These are phyloP conservation scores for Emmonsiellopsis sp. DNA, from an alignment of 2,329 filamentous ascomycete genomes.

Conservation along the genomic window DNA sequence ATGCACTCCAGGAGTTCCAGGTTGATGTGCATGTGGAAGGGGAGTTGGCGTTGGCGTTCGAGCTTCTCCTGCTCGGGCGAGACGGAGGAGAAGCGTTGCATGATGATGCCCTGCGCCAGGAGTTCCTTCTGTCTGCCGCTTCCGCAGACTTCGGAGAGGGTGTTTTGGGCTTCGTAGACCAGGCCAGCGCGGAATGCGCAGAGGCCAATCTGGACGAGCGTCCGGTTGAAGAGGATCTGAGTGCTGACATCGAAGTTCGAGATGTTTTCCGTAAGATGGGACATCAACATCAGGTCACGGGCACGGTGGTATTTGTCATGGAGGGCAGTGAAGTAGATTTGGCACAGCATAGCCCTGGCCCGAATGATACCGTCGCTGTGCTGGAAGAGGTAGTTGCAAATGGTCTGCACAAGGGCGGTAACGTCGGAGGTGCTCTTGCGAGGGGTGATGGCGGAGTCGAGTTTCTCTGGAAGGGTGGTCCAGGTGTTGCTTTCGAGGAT, in stretches of 20 bases:
- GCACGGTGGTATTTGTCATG: conserved; percentile 98
- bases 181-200: conserved; percentile 96
- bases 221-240: conserved; percentile 98
- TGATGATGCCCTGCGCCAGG: conserved; percentile 94
- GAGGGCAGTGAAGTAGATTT: conserved; percentile 95
- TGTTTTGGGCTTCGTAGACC: conserved; percentile 95
- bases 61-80: conserved; percentile 95
- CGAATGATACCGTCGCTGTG: conserved; percentile 93
- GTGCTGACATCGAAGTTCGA: conserved; percentile 92
- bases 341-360: conserved; percentile 92
- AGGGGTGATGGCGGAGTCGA: conserved; percentile 74
- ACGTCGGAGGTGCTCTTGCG: conserved; percentile 59
- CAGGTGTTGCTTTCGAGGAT: conserved; percentile 92
- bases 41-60: conserved; percentile 92
- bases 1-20: conserved; percentile 95
- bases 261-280: conserved; percentile 95
- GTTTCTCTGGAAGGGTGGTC: conserved; percentile 61
- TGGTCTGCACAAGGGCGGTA: conserved; percentile 62
- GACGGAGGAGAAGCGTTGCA: conserved; percentile 92
- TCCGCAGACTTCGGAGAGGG: conserved; percentile 94
- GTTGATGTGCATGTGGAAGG: conserved; percentile 99
- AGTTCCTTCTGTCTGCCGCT: conserved; percentile 97
- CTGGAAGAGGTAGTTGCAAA: conserved; percentile 91
- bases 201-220: conserved; percentile 91
- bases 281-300: conserved; percentile 99